Evolutionary conservation across 352 stramenopile species (phyloP), one percentile per base, ranked within the genome.

Genomic region (Pythium grandisporangium): DNA sequence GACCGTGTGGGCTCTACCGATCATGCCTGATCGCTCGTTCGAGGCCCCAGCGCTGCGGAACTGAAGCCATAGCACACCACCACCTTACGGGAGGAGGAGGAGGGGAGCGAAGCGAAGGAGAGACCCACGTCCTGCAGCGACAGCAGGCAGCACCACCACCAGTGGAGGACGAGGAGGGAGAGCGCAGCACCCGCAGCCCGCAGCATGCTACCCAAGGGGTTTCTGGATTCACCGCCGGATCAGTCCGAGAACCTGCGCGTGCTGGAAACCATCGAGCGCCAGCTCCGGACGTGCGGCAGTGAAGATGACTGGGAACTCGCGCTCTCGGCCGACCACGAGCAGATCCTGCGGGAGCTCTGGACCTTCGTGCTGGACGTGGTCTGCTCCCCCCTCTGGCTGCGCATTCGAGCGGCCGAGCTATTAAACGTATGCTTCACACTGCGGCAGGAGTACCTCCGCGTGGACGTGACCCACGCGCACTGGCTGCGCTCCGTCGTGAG

Each of bases 401-500:
- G 71, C 3, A 54, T 88, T 29, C 70, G 65, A 17, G 75, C 71
- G 1, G 71, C 69, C 0, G 70, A 72, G 34, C 54, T 88, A 37
- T 63, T 88, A 12, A 63, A 53, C 39, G 63, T 64, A 0, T 82
- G 58, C 44, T 83, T 66, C 41, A 42, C 53, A 13, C 33, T 58
- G 26, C 57, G 37, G 11, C 48, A 41, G 7, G 51, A 58, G 16
- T 55, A 57, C 16, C 32, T 63, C 23, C 46, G 51, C 27, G 55
- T 56, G 14, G 40, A 61, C 16, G 41, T 23, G 14, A 27, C 53
- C 8, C 45, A 51, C 23, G 55, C 57, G 17, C 56, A 73, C 51
- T 70, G 74, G 56, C 43, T 84, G 41, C 75, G 75, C 11, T 76
- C 75, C 10, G 59, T 88, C 22, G 67, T 84, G 47, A 84, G 71